Conservation (phyloP, 2,329 filamentous ascomycete species). For the Cladosporium phlei region DNA sequence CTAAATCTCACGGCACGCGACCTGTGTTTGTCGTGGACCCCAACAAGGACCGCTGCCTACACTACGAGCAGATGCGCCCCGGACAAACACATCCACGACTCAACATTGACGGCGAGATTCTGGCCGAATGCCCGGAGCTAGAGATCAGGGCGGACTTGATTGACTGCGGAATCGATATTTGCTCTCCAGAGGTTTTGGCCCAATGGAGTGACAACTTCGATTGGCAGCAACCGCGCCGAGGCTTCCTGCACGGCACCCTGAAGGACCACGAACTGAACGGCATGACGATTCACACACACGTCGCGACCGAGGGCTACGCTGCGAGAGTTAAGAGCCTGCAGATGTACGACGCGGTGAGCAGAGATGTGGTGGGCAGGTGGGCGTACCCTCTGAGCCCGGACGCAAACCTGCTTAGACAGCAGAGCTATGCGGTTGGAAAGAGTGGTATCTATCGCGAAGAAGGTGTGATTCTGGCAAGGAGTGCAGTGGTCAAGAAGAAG, state of each 20-base stretch:
- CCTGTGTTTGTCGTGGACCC: slow-evolving; percentile 86
- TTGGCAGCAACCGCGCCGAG: slow-evolving; percentile 81
- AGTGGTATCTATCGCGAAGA: slow-evolving; percentile 74
- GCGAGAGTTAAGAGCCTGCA: slow-evolving; percentile 80
- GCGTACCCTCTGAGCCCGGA: slow-evolving; percentile 86
- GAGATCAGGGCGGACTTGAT: slow-evolving; percentile 84
- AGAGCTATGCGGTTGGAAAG: slow-evolving; percentile 67
- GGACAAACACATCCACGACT: slow-evolving; percentile 57
- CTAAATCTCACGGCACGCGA: slow-evolving; percentile 68
- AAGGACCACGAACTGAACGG: slow-evolving; percentile 97
- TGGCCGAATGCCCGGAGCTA: slow-evolving; percentile 68
- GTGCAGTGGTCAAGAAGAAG: slow-evolving; percentile 62
- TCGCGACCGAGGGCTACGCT: slow-evolving; percentile 77
- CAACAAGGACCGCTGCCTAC: slow-evolving; percentile 72
- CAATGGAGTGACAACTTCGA: slow-evolving; percentile 98
- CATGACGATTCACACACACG: slow-evolving; percentile 90
- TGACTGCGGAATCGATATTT: slow-evolving; percentile 94
- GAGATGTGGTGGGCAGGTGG: slow-evolving; percentile 82
- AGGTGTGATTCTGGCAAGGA: slow-evolving; percentile 67
- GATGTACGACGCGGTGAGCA: slow-evolving; percentile 83
- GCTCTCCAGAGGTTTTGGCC: slow-evolving; percentile 89
- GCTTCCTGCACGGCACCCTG: slow-evolving; percentile 85
- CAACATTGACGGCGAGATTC: slow-evolving; percentile 72
- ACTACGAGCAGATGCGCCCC: slow-evolving; percentile 87
- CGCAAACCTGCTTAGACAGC: slow-evolving; percentile 73